These are phyloP conservation scores for Thielaviopsis musarum DNA, from an alignment of 2,329 filamentous ascomycete genomes.

Conservation along the genomic window DNA sequence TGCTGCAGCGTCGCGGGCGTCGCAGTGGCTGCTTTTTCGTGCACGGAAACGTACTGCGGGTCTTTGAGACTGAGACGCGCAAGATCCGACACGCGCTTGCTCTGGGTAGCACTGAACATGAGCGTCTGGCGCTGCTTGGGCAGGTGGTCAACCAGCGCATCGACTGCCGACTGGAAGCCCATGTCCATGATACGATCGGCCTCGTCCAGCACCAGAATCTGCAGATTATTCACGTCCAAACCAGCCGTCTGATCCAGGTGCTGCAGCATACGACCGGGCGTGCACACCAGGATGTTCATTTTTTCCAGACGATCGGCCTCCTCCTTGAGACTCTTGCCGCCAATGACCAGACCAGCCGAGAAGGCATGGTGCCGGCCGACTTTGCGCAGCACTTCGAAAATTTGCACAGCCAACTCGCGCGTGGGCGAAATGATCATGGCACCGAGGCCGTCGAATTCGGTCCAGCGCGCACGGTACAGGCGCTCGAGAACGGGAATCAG, in stretches of 20 bases:
- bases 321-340: constrained; percentile 78
- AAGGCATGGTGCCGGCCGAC: constrained; percentile 79
- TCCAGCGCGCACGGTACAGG: constrained; percentile 75
- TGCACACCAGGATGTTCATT: constrained; percentile 97
- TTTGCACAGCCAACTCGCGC: constrained; percentile 87
- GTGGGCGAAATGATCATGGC: constrained; percentile 89
- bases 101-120: constrained; percentile 92
- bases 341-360: constrained; percentile 84
- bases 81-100: constrained; percentile 81
- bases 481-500: constrained; percentile 84
- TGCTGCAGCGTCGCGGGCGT: constrained; percentile 78
- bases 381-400: constrained; percentile 85
- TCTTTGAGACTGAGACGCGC: constrained; percentile 76
- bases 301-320: constrained; percentile 67
- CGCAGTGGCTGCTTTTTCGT: constrained; percentile 62
- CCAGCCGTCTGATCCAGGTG: constrained; percentile 87
- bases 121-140: constrained; percentile 76
- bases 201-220: constrained; percentile 87
- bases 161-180: constrained; percentile 81
- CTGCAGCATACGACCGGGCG: constrained; percentile 85
- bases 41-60: constrained; percentile 88
- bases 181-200: constrained; percentile 95
- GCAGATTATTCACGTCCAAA: constrained; percentile 77
- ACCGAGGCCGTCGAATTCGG: constrained; percentile 77
- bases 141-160: constrained; percentile 84